phyloP scores from a whole-genome alignment of 2,329 filamentous ascomycete species.

The Dothistroma septosporum region DNA sequence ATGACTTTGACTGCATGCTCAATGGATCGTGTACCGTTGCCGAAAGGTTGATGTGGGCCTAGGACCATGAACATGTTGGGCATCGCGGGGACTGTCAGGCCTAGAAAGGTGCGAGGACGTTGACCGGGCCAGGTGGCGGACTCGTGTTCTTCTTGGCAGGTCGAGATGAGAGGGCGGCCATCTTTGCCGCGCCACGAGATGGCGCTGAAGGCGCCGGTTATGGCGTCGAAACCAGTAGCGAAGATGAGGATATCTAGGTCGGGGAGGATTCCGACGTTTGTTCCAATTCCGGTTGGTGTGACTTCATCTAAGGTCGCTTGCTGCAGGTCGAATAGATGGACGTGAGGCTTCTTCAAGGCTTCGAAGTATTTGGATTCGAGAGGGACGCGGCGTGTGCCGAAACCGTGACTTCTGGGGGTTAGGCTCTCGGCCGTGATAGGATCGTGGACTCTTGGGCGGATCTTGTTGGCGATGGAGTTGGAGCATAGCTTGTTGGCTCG shows the following conservation, averaged over 20 bases:
- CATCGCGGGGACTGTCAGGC: conserved; percentile 37
- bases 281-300: conserved; percentile 22
- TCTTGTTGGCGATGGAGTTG: conserved; percentile 44
- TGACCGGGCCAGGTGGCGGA: conserved; percentile 31
- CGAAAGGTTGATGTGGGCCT: conserved; percentile 42
- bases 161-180: conserved; percentile 32
- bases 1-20: conserved; percentile 36
- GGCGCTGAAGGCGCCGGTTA: conserved; percentile 11
- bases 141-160: conserved; percentile 24
- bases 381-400: conserved; percentile 37
- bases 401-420: conserved; percentile 47
- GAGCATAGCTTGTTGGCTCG: conserved; percentile 52
- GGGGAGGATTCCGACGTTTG: conserved; percentile 19
- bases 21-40: conserved; percentile 37
- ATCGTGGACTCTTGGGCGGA: conserved; percentile 39
- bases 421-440: conserved; percentile 50
- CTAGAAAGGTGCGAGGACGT: conserved; percentile 34
- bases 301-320: conserved; percentile 47
- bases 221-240: conserved; percentile 40
- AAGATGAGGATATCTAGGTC: conserved; percentile 38
- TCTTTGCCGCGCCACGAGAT: conserved; percentile 30
- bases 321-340: conserved; percentile 27
- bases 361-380: conserved; percentile 43
- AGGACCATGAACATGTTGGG: conserved; percentile 45
- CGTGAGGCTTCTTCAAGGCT: conserved; percentile 27